Conservation (phyloP, 345 rosid species). For the Rhizophora mangle region DNA sequence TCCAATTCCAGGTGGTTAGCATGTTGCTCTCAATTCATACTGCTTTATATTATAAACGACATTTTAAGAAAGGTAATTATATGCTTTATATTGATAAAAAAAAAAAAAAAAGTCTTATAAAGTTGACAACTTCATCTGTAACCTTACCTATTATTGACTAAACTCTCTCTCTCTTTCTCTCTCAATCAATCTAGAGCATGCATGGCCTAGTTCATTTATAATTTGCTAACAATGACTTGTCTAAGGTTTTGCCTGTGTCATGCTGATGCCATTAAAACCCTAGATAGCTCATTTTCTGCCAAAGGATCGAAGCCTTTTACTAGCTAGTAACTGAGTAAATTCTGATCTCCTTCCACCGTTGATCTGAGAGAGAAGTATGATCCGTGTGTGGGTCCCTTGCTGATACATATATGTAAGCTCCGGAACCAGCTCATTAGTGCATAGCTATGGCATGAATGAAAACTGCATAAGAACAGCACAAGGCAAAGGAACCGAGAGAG, state of each 20-base stretch:
- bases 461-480: not conserved
- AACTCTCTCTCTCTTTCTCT: not conserved
- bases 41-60: not conserved
- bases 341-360: not conserved
- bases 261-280: constrained; percentile 28
- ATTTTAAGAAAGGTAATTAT: constrained; percentile 13
- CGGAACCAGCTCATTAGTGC: not conserved
- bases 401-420: no score
- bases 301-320: not conserved
- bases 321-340: not conserved
- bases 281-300: not conserved
- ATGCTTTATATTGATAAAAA: no score
- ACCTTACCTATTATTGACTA: no score
- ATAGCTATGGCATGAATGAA: not conserved
- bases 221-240: not conserved
- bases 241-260: constrained; percentile 8
- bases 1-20: no score
- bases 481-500: constrained; percentile 8
- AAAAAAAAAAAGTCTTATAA: no score
- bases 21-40: no score
- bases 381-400: no score
- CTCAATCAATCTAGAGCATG: not conserved
- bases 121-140: no score
- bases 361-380: not conserved
- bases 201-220: not conserved